Evolutionary conservation across 768 basidiomycete genomes (phyloP).

Genomic region (Holtermanniella nyarrowii): DNA sequence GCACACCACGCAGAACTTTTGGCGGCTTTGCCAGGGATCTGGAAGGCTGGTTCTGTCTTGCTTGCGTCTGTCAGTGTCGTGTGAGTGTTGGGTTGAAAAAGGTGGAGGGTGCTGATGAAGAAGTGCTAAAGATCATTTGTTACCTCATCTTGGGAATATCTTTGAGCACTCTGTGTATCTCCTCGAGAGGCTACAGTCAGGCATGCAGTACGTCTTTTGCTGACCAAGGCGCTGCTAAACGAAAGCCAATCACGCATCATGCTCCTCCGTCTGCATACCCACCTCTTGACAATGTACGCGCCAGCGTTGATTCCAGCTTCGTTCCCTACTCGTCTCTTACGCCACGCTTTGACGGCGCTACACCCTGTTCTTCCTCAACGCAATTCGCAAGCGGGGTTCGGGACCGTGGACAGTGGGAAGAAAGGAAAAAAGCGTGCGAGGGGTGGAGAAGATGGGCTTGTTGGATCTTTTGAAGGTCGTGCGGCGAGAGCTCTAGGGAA

Average conservation of each 20-base stretch:
- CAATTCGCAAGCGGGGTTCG: slow-evolving; percentile 2
- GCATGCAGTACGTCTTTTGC: slow-evolving; percentile 14
- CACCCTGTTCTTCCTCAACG: slow-evolving; percentile 7
- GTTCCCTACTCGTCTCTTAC: slow-evolving; percentile 28
- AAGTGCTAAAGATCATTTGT: slow-evolving; percentile 23
- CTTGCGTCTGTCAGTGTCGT: slow-evolving; percentile 13
- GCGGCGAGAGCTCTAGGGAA: slow-evolving; percentile 7
- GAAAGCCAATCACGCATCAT: slow-evolving; percentile 17
- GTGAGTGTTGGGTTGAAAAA: slow-evolving; percentile 12
- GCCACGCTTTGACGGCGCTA: slow-evolving; percentile 15
- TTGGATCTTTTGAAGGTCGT: slow-evolving; percentile 31
- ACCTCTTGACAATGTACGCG: slow-evolving; percentile 24
- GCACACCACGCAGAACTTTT: slow-evolving; percentile 27
- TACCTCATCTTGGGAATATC: slow-evolving; percentile 34
- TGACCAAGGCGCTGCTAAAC: too few species aligned
- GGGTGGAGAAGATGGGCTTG: slow-evolving; percentile 33
- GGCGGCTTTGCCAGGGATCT: slow-evolving; percentile 19
- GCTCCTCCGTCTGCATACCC: slow-evolving; percentile 23
- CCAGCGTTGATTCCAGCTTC: slow-evolving; percentile 15
- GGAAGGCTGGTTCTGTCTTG: slow-evolving; percentile 25
- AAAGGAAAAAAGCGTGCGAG: slow-evolving; percentile 38
- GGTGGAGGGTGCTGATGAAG: background rate
- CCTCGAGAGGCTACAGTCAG: slow-evolving; percentile 18
- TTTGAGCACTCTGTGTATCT: slow-evolving; percentile 37
- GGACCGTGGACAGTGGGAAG: slow-evolving; percentile 17